A percentile compares a stretch with the other conserved stretches of the same genome.
phyloP scores from a whole-genome alignment of 345 rosid genomes.

The Hevea brasiliensis region DNA sequence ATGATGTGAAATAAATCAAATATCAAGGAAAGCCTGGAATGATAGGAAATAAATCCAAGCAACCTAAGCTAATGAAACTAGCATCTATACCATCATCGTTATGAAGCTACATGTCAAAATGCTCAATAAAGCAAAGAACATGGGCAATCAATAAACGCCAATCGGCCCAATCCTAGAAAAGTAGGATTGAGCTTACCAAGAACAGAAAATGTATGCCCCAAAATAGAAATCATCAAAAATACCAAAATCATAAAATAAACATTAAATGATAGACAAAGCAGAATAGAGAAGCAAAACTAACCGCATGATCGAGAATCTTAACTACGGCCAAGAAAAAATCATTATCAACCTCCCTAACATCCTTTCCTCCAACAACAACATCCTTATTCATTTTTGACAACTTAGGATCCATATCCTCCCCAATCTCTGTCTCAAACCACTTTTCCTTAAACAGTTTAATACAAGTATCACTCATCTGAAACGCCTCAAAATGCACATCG shows the following conservation, averaged over 20 bases:
- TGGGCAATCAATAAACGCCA: neutral
- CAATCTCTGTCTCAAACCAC: slow-evolving; percentile 74
- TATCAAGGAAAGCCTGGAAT: too few species aligned
- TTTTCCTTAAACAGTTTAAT: slow-evolving; percentile 77
- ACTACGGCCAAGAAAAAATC: slow-evolving; percentile 91
- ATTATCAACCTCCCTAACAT: slow-evolving; percentile 82
- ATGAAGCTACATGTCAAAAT: neutral
- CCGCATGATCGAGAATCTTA: slow-evolving; percentile 85
- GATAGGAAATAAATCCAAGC: too few species aligned
- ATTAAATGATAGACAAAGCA: neutral
- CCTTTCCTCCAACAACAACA: slow-evolving; percentile 88
- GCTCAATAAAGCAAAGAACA: neutral
- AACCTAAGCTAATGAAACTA: neutral
- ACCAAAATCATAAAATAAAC: neutral
- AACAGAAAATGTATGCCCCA: neutral
- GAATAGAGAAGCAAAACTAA: slow-evolving; percentile 20
- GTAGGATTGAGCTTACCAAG: neutral
- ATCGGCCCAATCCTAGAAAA: neutral
- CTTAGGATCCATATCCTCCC: slow-evolving; percentile 70
- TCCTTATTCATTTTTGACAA: slow-evolving; percentile 88
- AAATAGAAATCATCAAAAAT: neutral
- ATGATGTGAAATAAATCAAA: neutral
- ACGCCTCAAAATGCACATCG: slow-evolving; percentile 91
- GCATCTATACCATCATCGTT: neutral
- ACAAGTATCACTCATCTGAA: slow-evolving; percentile 95